These are phyloP conservation scores for Hericium rajendrae DNA, from an alignment of 768 basidiomycete genomes.

Conservation along the genomic window DNA sequence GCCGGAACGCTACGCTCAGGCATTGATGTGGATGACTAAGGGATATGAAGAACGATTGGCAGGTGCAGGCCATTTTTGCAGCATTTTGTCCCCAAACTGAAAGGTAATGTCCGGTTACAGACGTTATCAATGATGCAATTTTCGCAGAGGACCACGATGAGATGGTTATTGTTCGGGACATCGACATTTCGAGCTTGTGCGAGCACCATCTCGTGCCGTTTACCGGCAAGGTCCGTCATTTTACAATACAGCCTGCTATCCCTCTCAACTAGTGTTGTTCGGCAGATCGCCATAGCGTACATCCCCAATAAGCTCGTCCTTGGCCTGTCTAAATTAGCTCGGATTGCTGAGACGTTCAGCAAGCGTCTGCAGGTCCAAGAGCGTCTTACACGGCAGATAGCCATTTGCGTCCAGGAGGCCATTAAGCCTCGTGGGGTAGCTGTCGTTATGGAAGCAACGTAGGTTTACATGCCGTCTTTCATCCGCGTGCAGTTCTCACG, in stretches of 20 bases:
- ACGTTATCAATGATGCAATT: slow-evolving; percentile 97
- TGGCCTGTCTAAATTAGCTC: slow-evolving; percentile 90
- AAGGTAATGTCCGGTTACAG: slow-evolving; percentile 29
- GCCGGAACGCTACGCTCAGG: slow-evolving; percentile 93
- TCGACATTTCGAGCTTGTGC: slow-evolving; percentile 93
- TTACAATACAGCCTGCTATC: background rate
- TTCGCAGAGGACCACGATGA: slow-evolving; percentile 99
- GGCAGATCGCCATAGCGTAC: slow-evolving; percentile 92
- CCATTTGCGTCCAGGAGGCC: slow-evolving; percentile 95
- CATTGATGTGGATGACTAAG: slow-evolving; percentile 97
- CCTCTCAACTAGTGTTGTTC: background rate
- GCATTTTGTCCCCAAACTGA: slow-evolving; percentile 3
- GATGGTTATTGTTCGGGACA: slow-evolving; percentile 97
- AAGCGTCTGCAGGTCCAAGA: slow-evolving; percentile 96
- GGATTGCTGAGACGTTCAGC: slow-evolving; percentile 96
- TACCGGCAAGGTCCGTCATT: slow-evolving; percentile 75
- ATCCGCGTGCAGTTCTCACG: slow-evolving; percentile 8
- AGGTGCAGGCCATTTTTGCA: slow-evolving; percentile 35
- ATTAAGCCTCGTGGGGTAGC: slow-evolving; percentile 97
- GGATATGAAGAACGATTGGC: slow-evolving; percentile 94
- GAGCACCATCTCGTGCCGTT: slow-evolving; percentile 99
- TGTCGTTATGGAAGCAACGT: slow-evolving; percentile 99
- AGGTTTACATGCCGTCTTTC: slow-evolving; percentile 25
- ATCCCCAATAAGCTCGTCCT: slow-evolving; percentile 93
- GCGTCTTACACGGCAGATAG: slow-evolving; percentile 94